Base-by-base conservation (phyloP, 2,329 filamentous ascomycete genomes). In the Verticillium dahliae region DNA sequence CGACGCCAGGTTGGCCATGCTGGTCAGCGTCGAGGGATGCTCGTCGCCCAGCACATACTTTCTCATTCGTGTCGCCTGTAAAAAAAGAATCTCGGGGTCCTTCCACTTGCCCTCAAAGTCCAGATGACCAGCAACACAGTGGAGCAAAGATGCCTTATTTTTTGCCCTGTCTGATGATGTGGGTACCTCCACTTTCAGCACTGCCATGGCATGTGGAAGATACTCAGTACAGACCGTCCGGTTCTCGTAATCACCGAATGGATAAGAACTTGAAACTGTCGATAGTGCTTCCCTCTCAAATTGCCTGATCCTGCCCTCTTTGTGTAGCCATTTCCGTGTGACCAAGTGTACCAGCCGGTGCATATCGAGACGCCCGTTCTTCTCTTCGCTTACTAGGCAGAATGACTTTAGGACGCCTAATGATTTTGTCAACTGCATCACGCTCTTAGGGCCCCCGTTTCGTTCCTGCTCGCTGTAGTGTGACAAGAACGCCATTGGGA, bases 161-260 rank as follows among this genome's bases (percentile, higher is more conserved):
- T n/a, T n/a, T n/a, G n/a, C n/a, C n/a, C n/a, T n/a, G n/a, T n/a
- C n/a, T n/a, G n/a, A n/a, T n/a, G n/a, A n/a, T n/a, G n/a, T n/a
- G n/a, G n/a, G n/a, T n/a, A n/a, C n/a, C n/a, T n/a, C n/a, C n/a
- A n/a, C n/a, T n/a, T n/a, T n/a, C n/a, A n/a, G n/a, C 3, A 70
- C 65, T 4, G 65, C 62, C 62, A 64, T 58, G 1, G 61, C 67
- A 61, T 72, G 70, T 11, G 71, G 66, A 22, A 72, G 65, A 52
- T 68, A 69, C 22, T 59, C 58, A 4, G 33, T 38, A 27, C 65
- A 67, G 9, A 56, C 56, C 18, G 50, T 57, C 55, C 59, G 58
- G 38, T 27, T 63, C 34, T 67, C 63, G 11, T 62, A 50, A 2
- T 57, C 4, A 41, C 65, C 60, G 5, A 15, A 57, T 3, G 69